Evolutionary conservation across 805 yeast genomes (phyloP).

Genomic region (Saccharomyces paradoxus): DNA sequence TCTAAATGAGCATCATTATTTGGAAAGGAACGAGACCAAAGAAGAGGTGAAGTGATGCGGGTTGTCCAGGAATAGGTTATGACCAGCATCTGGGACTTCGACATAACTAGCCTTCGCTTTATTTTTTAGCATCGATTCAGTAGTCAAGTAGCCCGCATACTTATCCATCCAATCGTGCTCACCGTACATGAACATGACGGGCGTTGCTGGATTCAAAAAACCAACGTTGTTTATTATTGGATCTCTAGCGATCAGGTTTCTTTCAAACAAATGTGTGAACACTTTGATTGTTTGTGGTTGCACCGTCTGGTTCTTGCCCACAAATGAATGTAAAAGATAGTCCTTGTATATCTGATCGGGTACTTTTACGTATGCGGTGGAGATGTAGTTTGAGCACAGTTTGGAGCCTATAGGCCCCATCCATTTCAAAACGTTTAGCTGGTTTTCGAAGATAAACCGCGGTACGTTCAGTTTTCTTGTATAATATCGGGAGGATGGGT

Average conservation of each 20-base stretch:
- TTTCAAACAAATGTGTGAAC: constrained; percentile 26
- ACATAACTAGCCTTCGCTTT: constrained; percentile 9
- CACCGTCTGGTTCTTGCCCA: background rate
- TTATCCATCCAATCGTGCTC: constrained; percentile 68
- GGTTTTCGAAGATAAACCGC: constrained; percentile 25
- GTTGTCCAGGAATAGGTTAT: constrained; percentile 69
- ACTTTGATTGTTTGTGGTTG: constrained; percentile 14
- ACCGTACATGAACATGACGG: constrained; percentile 48
- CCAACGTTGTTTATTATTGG: constrained; percentile 56
- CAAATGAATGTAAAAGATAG: constrained; percentile 11
- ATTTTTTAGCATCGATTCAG: constrained; percentile 8
- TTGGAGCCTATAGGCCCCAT: constrained; percentile 37
- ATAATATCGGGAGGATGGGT: constrained; percentile 34
- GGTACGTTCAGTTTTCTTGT: constrained; percentile 28
- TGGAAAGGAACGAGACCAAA: constrained; percentile 30
- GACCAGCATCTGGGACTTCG: constrained; percentile 49
- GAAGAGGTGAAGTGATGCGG: constrained; percentile 42
- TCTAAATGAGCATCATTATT: background rate
- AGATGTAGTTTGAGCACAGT: constrained; percentile 29
- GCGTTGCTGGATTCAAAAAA: constrained; percentile 26
- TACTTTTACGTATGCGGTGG: constrained; percentile 24
- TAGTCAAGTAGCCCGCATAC: constrained; percentile 38
- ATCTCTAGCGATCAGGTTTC: constrained; percentile 44
- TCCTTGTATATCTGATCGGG: constrained; percentile 22
- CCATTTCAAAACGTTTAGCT: constrained; percentile 42